phyloP scores from a whole-genome alignment of 2,329 filamentous ascomycete species.

The Emericellopsis atlantica region DNA sequence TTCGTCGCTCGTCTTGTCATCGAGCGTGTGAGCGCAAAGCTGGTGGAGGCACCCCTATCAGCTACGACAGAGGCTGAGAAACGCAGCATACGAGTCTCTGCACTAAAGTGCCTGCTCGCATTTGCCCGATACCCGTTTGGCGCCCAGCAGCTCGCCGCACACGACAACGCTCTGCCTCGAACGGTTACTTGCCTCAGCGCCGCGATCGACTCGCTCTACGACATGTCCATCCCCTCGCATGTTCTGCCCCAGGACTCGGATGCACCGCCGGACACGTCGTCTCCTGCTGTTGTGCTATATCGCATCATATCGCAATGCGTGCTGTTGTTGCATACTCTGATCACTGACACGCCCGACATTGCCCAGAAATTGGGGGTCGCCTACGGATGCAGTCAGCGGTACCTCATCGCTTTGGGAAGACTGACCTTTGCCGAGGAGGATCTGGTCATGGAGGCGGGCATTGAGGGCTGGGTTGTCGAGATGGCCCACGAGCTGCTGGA shows the following conservation, averaged over 20 bases:
- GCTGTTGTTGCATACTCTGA: constrained; percentile 36
- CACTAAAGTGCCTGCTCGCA: constrained; percentile 41
- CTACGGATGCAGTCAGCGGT: constrained; percentile 66
- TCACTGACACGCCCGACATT: constrained; percentile 45
- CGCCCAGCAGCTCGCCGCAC: constrained; percentile 50
- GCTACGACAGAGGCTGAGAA: constrained; percentile 22
- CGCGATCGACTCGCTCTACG: constrained; percentile 65
- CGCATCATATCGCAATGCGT: constrained; percentile 35
- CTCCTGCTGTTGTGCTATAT: constrained; percentile 19
- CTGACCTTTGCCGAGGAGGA: constrained; percentile 78
- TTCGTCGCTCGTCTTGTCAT: constrained; percentile 36
- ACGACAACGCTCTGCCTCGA: constrained; percentile 59
- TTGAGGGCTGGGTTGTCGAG: constrained; percentile 67
- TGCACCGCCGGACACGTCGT: constrained; percentile 4
- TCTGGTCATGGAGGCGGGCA: constrained; percentile 60
- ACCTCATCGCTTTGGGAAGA: constrained; percentile 66
- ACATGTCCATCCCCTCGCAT: constrained; percentile 31
- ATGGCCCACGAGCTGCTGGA: constrained; percentile 75
- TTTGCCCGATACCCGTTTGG: constrained; percentile 54
- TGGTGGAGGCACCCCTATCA: constrained; percentile 40
- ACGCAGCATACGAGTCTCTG: constrained; percentile 29
- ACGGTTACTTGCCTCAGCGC: constrained; percentile 52
- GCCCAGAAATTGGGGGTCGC: constrained; percentile 58
- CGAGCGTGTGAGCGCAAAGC: constrained; percentile 48
- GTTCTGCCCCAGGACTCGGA: constrained; percentile 15